Base-by-base conservation (phyloP, 2,329 filamentous ascomycete species). In the Colletotrichum cereale region DNA sequence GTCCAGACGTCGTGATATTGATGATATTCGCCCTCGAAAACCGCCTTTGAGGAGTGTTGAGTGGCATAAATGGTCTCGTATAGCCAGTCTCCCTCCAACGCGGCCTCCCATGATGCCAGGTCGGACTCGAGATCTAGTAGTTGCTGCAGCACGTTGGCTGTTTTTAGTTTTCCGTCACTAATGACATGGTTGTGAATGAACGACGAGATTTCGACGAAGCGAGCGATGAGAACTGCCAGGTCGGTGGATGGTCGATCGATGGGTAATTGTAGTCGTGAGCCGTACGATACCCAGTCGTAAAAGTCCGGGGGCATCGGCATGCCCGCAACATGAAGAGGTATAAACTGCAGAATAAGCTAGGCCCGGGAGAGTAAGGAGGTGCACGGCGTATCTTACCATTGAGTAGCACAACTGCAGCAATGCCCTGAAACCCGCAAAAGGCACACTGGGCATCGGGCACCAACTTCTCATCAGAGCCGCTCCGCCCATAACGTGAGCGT, bases 401-500 rank as follows among this genome's bases (percentile, higher is more conserved):
- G 88, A 87, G 75, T 86, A 89, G 68, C 87, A 85, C 44, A 90
- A 78, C 72, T 90, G 87, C 18, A 89, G 74, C 64, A 90, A 84
- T 6, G 86, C 84, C 42, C 85, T 82, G 72, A 88, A 82, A 5
- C 87, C 86, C 58, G 84, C 82, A 29, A 83, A 79, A 0, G 82
- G 79, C 0, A 79, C 75, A 11, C 80, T 74, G 2, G 79, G 77
- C 44, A 82, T 76, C 2, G 85, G 85, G 6, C 84, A 75, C 67
- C 83, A 83, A 55, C 80, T 83, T 67, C 85, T 84, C 24, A 91
- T 80, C n/a, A 92, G 79, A 14, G 89, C 88, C 55, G 87, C 84
- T 2, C 88, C 89, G 1, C 90, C 90, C 75, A 86, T 83, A 56
- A 91, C 85, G 76, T 92, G 90, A 7, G 86, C 86, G 63, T 85